Base-by-base conservation (phyloP, 2,329 filamentous ascomycete species). In the Sphaceloma murrayae region DNA sequence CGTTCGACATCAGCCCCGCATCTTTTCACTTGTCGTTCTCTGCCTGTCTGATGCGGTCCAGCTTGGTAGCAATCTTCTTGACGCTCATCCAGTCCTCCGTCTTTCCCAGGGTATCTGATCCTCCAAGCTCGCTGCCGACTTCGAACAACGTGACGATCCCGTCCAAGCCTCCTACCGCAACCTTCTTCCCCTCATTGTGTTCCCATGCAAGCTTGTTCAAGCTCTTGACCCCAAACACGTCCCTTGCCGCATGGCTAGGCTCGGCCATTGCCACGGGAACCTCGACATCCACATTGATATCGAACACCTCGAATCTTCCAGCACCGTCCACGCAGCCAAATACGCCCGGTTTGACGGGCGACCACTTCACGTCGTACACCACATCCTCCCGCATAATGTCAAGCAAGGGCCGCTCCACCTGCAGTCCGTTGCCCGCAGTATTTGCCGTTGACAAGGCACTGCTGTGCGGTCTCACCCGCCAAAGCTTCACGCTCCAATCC, bases 141-240 rank as follows among this genome's bases (percentile, higher is more conserved):
- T 98, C 91, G 58, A 96, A 98, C 5, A 98, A 78, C 0, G 84
- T 94, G 16, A 95, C 72, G 1, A 86, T 78, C 8, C 89, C 89
- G 57, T 95, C 88, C 49, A 98, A 81, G 3, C 91, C 91, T 33
- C 91, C 93, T 0, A 87, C 87, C 1, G 89, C 91, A 40, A 96
- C 68, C 42, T 85, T 75, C 63, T 82, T 83, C 38, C 91, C 93
- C 59, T 95, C 88, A 33, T 78, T 81, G 55, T 80, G 78, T 65
- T 98, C 91, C 91, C 91, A 98, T 1, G 86, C 82, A 32, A 95
- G 70, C 67, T 91, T 94, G 64, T 98, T 98, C 56, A 98, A 66
- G 60, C 87, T 94, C 66, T 85, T 82, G 47, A 51, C 62, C 76
- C 55, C 53, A 40, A 59, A 62, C 9, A 57, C 47, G 33, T 61